Evolutionary conservation across 2,329 filamentous ascomycete species (phyloP).

Genomic region (Cercospora beticola): DNA sequence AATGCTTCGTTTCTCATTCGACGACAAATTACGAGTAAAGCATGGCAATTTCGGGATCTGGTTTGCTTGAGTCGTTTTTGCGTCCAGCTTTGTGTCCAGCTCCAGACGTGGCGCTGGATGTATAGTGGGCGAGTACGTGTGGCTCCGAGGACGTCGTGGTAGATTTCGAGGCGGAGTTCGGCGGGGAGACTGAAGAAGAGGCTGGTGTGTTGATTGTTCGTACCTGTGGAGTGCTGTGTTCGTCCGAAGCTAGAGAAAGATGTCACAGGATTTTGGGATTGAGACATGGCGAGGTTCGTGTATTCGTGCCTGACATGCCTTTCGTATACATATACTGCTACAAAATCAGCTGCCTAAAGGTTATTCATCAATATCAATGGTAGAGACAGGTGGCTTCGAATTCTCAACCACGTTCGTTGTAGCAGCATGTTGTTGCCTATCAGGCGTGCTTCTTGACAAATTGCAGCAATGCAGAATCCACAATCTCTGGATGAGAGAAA

Average conservation of each 20-base stretch:
- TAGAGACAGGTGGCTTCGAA: background rate
- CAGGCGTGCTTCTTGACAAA: conserved; percentile 32
- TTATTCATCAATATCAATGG: background rate
- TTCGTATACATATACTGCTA: background rate
- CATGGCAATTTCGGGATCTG: background rate
- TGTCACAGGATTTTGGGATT: background rate
- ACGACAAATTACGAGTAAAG: conserved; percentile 6
- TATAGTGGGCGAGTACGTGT: conserved; percentile 4
- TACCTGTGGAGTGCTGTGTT: background rate
- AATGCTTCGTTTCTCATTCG: conserved; percentile 8
- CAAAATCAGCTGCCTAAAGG: background rate
- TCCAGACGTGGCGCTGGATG: conserved; percentile 12
- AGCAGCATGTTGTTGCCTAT: background rate
- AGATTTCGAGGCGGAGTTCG: conserved; percentile 15
- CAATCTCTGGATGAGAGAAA: conserved; percentile 48
- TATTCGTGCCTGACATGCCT: background rate
- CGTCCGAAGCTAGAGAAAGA: background rate
- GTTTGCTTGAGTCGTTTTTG: background rate
- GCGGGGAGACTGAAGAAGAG: conserved; percentile 6
- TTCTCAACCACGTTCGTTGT: background rate
- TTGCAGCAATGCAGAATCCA: conserved; percentile 40
- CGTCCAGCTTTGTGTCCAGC: background rate
- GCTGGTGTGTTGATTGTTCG: background rate
- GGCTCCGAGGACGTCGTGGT: conserved; percentile 2
- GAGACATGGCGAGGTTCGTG: background rate